phyloP scores from a whole-genome alignment of 805 yeast species.

The Yarrowia divulgata region DNA sequence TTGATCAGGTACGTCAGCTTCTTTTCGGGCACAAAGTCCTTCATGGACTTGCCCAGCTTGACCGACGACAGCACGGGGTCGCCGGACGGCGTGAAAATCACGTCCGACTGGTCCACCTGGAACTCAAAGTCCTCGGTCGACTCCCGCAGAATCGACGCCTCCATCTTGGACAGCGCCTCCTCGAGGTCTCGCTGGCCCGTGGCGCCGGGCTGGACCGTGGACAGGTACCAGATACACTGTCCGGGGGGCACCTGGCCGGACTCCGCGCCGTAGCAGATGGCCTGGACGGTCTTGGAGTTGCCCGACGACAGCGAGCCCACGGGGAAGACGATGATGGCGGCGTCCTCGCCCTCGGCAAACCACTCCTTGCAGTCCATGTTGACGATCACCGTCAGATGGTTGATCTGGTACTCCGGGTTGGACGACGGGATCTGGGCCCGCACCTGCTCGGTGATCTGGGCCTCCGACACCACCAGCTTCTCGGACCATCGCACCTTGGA shows the following conservation, averaged over 20 bases:
- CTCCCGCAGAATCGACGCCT: constrained; percentile 80
- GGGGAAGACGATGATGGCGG: constrained; percentile 92
- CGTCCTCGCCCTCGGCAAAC: constrained; percentile 84
- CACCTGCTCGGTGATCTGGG: constrained; percentile 40
- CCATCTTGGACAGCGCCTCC: constrained; percentile 80
- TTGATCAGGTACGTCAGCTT: constrained; percentile 68
- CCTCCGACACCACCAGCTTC: constrained; percentile 68
- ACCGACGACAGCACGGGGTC: constrained; percentile 78
- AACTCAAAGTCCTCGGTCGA: constrained; percentile 65
- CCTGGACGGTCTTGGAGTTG: constrained; percentile 82
- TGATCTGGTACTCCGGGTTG: constrained; percentile 53
- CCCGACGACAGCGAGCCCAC: constrained; percentile 72
- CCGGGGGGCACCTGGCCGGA: constrained; percentile 87
- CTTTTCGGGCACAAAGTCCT: constrained; percentile 82
- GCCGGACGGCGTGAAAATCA: constrained; percentile 60
- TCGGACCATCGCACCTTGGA: constrained; percentile 77
- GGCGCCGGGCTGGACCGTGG: constrained; percentile 69
- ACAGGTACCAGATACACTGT: constrained; percentile 88
- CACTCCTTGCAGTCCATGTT: constrained; percentile 89
- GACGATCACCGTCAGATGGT: constrained; percentile 82
- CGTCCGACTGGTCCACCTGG: constrained; percentile 63
- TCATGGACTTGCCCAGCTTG: constrained; percentile 83
- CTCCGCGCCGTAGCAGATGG: constrained; percentile 83
- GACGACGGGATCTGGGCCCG: constrained; percentile 42
- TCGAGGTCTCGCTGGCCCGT: constrained; percentile 65